phyloP scores from a whole-genome alignment of 2,329 filamentous ascomycete genomes.

The Beauveria australis region DNA sequence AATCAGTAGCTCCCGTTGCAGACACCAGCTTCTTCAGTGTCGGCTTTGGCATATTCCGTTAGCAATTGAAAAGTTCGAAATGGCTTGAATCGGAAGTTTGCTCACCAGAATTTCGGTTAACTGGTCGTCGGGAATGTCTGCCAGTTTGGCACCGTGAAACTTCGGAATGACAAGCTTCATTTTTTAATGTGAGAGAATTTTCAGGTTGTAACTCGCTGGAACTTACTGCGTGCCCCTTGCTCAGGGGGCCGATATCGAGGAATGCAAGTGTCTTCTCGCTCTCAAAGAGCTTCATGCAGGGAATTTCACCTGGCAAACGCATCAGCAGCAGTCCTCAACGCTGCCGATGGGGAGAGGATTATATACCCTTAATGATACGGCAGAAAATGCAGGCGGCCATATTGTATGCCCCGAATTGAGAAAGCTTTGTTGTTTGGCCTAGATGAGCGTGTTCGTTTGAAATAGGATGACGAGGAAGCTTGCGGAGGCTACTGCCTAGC shows the following conservation, averaged over 20 bases:
- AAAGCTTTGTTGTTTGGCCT: background rate
- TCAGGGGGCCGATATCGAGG: constrained; percentile 88
- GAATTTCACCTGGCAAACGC: constrained; percentile 68
- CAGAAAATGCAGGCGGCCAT: constrained; percentile 77
- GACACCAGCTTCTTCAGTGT: constrained; percentile 73
- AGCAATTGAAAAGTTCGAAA: background rate
- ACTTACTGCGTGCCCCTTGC: constrained; percentile 78
- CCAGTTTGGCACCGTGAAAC: constrained; percentile 82
- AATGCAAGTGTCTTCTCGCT: constrained; percentile 90
- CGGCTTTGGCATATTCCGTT: constrained; percentile 19
- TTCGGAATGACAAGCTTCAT: constrained; percentile 93
- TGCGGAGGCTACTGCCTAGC: background rate
- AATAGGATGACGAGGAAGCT: background rate
- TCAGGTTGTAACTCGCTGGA: background rate
- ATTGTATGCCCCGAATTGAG: background rate
- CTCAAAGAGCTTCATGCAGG: constrained; percentile 93
- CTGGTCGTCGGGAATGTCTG: constrained; percentile 86
- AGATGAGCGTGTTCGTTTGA: background rate
- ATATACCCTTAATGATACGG: constrained; percentile 86
- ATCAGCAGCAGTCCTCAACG: background rate
- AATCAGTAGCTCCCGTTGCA: constrained; percentile 69
- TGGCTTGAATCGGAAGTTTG: background rate
- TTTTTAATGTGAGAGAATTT: constrained; percentile 25
- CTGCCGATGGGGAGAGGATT: constrained; percentile 7
- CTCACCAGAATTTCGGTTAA: constrained; percentile 72